Conservation (phyloP, 495 filamentous ascomycete species). For the Penicillium bialowiezense region DNA sequence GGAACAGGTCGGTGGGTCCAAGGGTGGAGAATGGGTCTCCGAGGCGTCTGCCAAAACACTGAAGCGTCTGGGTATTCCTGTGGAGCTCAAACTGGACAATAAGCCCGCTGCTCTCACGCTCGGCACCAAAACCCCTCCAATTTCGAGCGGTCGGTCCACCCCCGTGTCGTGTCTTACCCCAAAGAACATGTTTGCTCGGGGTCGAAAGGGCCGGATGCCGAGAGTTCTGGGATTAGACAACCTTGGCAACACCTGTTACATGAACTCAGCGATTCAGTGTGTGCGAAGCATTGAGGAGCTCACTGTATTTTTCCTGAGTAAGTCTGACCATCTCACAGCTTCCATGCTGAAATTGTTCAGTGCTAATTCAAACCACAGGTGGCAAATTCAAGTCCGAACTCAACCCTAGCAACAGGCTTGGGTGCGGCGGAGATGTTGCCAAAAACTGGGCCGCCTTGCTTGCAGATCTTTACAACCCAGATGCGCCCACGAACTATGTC, state of each 20-base stretch:
- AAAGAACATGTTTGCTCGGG: conserved; percentile 35
- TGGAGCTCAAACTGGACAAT: conserved; percentile 10
- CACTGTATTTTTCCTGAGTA: conserved; percentile 80
- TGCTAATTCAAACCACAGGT: conserved; percentile 36
- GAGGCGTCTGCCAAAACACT: conserved; percentile 45
- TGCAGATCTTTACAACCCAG: conserved; percentile 60
- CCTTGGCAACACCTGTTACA: conserved; percentile 96
- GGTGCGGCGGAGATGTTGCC: conserved; percentile 79
- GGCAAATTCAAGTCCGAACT: conserved; percentile 72
- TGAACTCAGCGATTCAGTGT: conserved; percentile 96
- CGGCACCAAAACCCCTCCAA: conserved; percentile 35
- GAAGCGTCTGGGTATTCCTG: conserved; percentile 38
- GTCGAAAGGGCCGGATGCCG: conserved; percentile 60
- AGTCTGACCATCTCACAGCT: conserved; percentile 20
- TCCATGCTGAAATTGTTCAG: background rate
- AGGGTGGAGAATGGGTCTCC: conserved; percentile 62
- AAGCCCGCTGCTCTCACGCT: conserved; percentile 26
- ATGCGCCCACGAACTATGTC: conserved; percentile 56
- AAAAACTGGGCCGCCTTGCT: conserved; percentile 74
- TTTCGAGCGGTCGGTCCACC: conserved; percentile 59
- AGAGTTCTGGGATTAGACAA: conserved; percentile 72
- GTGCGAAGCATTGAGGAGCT: conserved; percentile 88
- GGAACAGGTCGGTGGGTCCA: conserved; percentile 58
- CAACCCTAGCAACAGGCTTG: conserved; percentile 78
- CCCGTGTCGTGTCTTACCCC: conserved; percentile 51